phyloP scores from a whole-genome alignment of 2,329 filamentous ascomycete genomes.

The Drechslerella dactyloides region DNA sequence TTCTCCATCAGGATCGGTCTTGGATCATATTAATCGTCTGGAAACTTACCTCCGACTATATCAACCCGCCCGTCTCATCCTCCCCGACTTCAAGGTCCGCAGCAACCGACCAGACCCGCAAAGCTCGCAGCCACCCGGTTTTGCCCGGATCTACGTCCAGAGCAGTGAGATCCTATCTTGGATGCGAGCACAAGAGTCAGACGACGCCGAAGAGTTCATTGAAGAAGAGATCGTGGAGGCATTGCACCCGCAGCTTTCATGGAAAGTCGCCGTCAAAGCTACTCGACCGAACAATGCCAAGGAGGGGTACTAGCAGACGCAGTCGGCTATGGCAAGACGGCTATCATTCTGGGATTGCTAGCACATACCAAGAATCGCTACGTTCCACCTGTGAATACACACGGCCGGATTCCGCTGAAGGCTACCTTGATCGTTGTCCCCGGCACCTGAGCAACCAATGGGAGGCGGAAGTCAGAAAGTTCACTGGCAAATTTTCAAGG shows the following conservation, averaged over 20 bases:
- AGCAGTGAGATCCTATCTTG: constrained; percentile 67
- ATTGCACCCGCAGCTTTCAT: constrained; percentile 62
- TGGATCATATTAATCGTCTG: constrained; percentile 55
- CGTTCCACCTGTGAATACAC: constrained; percentile 36
- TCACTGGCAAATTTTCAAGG: constrained; percentile 59
- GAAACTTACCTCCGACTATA: constrained; percentile 62
- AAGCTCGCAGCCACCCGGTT: constrained; percentile 57
- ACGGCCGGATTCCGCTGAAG: constrained; percentile 58
- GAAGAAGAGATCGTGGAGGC: constrained; percentile 67
- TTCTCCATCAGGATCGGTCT: constrained; percentile 52
- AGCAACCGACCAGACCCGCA: constrained; percentile 59
- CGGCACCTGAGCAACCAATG: constrained; percentile 66
- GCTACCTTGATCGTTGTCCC: constrained; percentile 70
- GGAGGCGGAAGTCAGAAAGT: constrained; percentile 64
- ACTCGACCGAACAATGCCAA: constrained; percentile 58
- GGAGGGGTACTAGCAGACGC: constrained; percentile 70
- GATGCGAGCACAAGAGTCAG: constrained; percentile 66
- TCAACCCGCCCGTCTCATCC: constrained; percentile 50
- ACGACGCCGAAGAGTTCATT: constrained; percentile 58
- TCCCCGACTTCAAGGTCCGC: constrained; percentile 59
- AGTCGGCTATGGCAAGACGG: constrained; percentile 72
- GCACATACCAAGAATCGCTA: constrained; percentile 59
- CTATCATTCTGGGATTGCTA: constrained; percentile 66
- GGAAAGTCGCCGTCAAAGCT: constrained; percentile 66
- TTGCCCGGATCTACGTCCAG: constrained; percentile 60